Evolutionary conservation across 441 rosid species (phyloP).

Genomic region (Croton setiger): DNA sequence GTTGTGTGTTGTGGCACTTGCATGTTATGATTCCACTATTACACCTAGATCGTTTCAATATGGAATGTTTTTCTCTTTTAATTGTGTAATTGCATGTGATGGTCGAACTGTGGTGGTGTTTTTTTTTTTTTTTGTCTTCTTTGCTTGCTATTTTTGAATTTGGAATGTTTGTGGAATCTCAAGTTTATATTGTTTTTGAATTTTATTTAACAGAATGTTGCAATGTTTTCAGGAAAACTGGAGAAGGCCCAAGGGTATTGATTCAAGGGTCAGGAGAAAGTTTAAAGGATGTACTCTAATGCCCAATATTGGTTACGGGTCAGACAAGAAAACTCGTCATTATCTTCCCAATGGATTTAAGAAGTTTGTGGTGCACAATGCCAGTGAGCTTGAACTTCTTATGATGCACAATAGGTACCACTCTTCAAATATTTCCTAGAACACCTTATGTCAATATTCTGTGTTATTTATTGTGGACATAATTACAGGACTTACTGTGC

Average conservation of each 20-base stretch:
- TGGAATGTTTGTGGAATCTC: not conserved
- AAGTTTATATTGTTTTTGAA: not conserved
- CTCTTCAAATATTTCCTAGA: not conserved
- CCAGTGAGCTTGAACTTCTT: conserved; percentile 50
- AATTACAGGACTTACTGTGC: conserved; percentile 60
- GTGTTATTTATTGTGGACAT: not conserved
- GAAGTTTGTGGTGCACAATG: conserved; percentile 67
- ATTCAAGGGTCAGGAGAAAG: conserved; percentile 77
- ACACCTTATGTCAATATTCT: not conserved
- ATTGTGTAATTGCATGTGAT: not conserved
- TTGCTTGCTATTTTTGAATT: not conserved
- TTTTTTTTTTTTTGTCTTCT: not conserved
- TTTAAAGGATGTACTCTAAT: conserved; percentile 67
- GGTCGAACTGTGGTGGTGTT: no score
- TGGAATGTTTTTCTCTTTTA: not conserved
- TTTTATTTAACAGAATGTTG: not conserved
- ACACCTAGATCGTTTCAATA: not conserved
- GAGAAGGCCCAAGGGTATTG: conserved; percentile 81
- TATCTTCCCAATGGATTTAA: conserved; percentile 74
- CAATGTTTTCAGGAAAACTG: conserved; percentile 43
- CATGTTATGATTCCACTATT: conserved; percentile 29
- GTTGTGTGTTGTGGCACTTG: not conserved
- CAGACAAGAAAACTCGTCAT: conserved; percentile 72
- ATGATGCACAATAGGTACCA: conserved; percentile 76
- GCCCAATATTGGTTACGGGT: conserved; percentile 74